Conservation (phyloP, 2,329 filamentous ascomycete genomes). For the Fonsecaea monophora region DNA sequence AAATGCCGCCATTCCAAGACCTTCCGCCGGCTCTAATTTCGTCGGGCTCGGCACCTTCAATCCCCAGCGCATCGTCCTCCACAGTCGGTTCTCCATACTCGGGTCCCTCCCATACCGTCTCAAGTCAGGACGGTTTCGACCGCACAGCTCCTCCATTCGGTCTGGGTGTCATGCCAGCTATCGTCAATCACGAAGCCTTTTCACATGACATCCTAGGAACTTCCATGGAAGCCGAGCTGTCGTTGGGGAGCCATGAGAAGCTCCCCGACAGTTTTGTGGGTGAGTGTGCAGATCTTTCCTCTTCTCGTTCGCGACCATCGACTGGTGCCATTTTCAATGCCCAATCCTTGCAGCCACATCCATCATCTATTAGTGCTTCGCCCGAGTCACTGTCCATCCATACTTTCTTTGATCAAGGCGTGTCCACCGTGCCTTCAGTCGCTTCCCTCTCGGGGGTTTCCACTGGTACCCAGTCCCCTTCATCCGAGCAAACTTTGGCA, state of each 20-base stretch:
- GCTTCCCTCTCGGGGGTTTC: conserved; percentile 26
- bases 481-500: conserved; percentile 18
- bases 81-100: conserved; percentile 72
- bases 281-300: conserved; percentile 52
- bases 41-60: conserved; percentile 66
- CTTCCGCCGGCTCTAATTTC: conserved; percentile 65
- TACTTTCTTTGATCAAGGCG: conserved; percentile 22
- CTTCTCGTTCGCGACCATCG: conserved; percentile 41
- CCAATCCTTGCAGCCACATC: conserved; percentile 36
- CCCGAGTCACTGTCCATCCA: conserved; percentile 27
- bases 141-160: conserved; percentile 53
- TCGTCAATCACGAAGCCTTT: conserved; percentile 66
- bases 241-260: conserved; percentile 51
- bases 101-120: conserved; percentile 62
- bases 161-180: conserved; percentile 67
- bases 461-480: conserved; percentile 25
- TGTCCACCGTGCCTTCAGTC: conserved; percentile 19
- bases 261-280: conserved; percentile 54
- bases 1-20: conserved; percentile 41
- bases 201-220: conserved; percentile 45
- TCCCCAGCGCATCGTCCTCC: conserved; percentile 66
- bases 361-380: conserved; percentile 31
- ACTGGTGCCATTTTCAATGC: conserved; percentile 28
- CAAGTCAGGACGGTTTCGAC: conserved; percentile 63
- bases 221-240: conserved; percentile 52